Percentiles rank a stretch among this genome's conserved stretches.
Evolutionary conservation across 2,329 filamentous ascomycete species (phyloP).

Genomic region (Madurella fahalii): DNA sequence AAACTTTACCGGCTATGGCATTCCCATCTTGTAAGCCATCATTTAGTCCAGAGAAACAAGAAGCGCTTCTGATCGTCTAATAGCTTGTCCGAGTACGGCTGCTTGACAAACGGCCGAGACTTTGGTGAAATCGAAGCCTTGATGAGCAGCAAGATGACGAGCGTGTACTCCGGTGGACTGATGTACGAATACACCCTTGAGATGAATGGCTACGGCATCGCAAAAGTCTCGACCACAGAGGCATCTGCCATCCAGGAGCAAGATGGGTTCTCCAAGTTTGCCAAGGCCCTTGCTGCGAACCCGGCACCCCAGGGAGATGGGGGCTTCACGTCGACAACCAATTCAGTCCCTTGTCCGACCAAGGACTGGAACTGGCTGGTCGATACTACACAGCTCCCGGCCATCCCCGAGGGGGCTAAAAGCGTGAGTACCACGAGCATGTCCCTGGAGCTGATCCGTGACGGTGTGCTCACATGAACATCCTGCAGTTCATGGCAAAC

Average conservation of each 20-base stretch:
- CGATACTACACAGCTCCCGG: slow-evolving; percentile 45
- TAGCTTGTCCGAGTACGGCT: slow-evolving; percentile 87
- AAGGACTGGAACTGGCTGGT: slow-evolving; percentile 49
- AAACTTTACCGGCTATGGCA: slow-evolving; percentile 79
- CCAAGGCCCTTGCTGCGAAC: slow-evolving; percentile 45
- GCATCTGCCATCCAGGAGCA: slow-evolving; percentile 48
- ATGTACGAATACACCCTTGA: slow-evolving; percentile 93
- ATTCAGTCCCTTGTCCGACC: slow-evolving; percentile 47
- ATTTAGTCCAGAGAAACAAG: background rate
- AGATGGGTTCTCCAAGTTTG: slow-evolving; percentile 57
- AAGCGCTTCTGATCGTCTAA: background rate
- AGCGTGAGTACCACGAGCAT: slow-evolving; percentile 27
- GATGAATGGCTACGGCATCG: slow-evolving; percentile 74
- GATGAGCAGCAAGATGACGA: slow-evolving; percentile 78
- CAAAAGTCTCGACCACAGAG: slow-evolving; percentile 52
- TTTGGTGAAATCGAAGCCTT: slow-evolving; percentile 77
- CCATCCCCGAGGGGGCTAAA: slow-evolving; percentile 47
- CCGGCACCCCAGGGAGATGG: slow-evolving; percentile 49
- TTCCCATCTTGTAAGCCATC: slow-evolving; percentile 68
- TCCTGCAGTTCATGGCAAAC: slow-evolving; percentile 44
- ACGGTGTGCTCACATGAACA: background rate
- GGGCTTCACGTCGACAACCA: slow-evolving; percentile 46
- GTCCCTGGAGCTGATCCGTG: background rate
- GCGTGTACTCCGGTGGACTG: slow-evolving; percentile 90
- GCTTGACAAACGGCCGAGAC: slow-evolving; percentile 72